Evolutionary conservation across 495 filamentous ascomycete genomes (phyloP), one percentile per base, ranked within the genome.

Genomic region (Hypoxylon crocopeplum): DNA sequence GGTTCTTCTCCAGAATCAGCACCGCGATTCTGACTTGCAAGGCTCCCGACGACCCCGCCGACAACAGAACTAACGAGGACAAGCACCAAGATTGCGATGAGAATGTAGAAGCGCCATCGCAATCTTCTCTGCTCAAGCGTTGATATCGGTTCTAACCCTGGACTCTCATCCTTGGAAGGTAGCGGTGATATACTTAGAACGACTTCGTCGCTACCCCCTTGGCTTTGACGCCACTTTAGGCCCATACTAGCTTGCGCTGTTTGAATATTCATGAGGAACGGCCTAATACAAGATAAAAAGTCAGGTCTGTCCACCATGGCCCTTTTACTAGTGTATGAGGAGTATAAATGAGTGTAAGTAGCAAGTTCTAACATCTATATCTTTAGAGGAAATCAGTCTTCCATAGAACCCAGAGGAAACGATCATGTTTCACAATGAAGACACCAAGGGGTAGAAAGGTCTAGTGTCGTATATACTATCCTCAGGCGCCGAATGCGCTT

Each of bases 11-110:
- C 20, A 11, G 32, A 24, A 25, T 37, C 17, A 5, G 5, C 30
- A 13, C 27, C 13, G n/a, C 11, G 30, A n/a, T 25, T 19, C 2
- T 33, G 32, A 39, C 47, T 17, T 30, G 19, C 7, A 19, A 49
- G 47, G 19, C 47, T 33, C 7, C 47, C 47, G n/a, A 49, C 33
- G n/a, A 49, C 47, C 1, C 47, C 47, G 7, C 47, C 47, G 2
- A 39, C 34, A 20, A 29, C 20, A 15, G 33, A 33, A 8, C 33
- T 33, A 19, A 49, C 19, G 2, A 49, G 21, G 13, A 39, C 21
- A 29, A 49, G 33, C 32, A 10, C 29, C 5, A 29, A 1, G 1
- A 39, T 2, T 6, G 7, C 47, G 33, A 39, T 39, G 6, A 38
- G 17, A 1, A 49, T 22, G 13, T 36, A 38, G 7, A 49, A n/a